phyloP scores from a whole-genome alignment of 1,139 yeast species.

The Geotrichum klebahnii region DNA sequence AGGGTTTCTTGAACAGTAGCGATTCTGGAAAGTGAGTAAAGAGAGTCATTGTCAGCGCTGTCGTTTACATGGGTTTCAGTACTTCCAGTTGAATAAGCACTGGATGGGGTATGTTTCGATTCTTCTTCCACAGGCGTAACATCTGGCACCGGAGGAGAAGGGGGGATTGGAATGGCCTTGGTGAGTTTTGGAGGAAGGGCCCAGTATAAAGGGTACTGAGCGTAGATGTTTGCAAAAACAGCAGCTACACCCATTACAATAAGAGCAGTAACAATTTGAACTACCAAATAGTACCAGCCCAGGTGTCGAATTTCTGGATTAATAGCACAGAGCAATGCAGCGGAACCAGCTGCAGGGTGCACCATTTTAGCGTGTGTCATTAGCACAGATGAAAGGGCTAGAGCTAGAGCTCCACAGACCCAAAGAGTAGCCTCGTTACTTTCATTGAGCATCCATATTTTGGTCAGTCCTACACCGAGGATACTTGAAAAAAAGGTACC shows the following conservation, averaged over 20 bases:
- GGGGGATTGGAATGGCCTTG: neutral
- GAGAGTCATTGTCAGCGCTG: neutral
- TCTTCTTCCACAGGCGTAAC: neutral
- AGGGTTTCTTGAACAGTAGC: neutral
- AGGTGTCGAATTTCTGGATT: conserved; percentile 47
- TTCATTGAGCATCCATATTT: conserved; percentile 49
- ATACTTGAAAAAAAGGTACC: conserved; percentile 57
- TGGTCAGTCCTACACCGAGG: conserved; percentile 54
- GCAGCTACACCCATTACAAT: conserved; percentile 52
- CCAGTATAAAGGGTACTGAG: conserved; percentile 61
- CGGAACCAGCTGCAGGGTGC: conserved; percentile 75
- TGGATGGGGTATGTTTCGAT: neutral
- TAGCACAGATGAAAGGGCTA: conserved; percentile 51
- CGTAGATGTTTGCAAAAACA: conserved; percentile 52
- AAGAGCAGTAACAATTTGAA: conserved; percentile 50
- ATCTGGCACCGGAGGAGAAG: neutral
- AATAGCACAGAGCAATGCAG: conserved; percentile 57
- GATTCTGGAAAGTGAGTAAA: neutral
- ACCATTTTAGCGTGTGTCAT: conserved; percentile 56
- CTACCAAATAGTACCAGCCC: conserved; percentile 69
- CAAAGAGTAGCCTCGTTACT: conserved; percentile 44
- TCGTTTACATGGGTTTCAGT: neutral
- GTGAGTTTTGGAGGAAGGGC: conserved; percentile 46
- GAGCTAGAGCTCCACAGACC: conserved; percentile 59
- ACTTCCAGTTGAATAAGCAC: neutral